Base-by-base conservation (phyloP, 1,139 yeast species). In the Geotrichum restrictum region DNA sequence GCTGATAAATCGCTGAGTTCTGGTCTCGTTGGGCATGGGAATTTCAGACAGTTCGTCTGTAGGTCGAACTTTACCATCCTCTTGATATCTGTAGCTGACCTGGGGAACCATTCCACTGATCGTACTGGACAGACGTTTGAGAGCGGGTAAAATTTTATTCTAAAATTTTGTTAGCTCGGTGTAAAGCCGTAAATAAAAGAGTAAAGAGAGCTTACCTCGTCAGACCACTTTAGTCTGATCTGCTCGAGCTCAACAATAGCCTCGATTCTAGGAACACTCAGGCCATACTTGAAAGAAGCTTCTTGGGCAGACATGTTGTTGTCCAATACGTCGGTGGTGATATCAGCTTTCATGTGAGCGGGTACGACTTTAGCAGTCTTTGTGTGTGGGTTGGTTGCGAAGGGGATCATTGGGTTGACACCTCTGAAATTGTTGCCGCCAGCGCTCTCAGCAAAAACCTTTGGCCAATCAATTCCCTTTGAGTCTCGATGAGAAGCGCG, bases 21-120 rank as follows among this genome's bases (percentile, higher is more conserved):
- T 76, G 2, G 96, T 87, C 70, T 85, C 88, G 60, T 81, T 79
- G 22, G 97, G 96, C 53, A 88, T 82, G 32, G 97, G 96, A 74
- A 91, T 88, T 75, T 93, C 98, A n/a, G 96, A 85, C 67, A 70
- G 60, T 54, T 70, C 65, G 53, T 68, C 71, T 13, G 64, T 64
- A 8, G 60, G 58, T 18, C 58, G 59, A 39, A 41, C 38, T 19
- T 46, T 47, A 36, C 46, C 47, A 31, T 42, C 39, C 18, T 33
- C 44, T 14, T 41, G 19, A 38, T 19, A 21, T 27, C 51, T 40
- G 24, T 41, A 42, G 31, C 31, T 21, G 32, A 55, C 48, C 22
- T 48, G 45, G 18, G 96, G 96, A 74, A 91, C 86, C 88, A 89
- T 83, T 56, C 79, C 79, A 67, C 82, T 81, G 83, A 93, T 77